A percentile compares a stretch with the other conserved stretches of the same genome.
phyloP scores from a whole-genome alignment of 495 filamentous ascomycete species.

The Peziza echinospora region DNA sequence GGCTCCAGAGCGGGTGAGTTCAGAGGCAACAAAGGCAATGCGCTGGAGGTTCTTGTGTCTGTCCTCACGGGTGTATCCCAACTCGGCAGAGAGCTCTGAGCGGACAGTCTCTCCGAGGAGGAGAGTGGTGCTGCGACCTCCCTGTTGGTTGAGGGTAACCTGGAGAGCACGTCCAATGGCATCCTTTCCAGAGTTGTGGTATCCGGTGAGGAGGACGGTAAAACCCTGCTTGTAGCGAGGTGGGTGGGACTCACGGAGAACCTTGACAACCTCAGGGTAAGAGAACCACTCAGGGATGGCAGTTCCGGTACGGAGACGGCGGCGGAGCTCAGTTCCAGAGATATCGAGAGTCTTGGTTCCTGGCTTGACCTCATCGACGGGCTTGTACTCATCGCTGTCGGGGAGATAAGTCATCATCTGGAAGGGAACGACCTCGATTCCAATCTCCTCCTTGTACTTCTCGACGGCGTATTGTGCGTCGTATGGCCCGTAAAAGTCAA shows the following conservation, averaged over 20 bases:
- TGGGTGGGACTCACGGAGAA: slow-evolving; percentile 85
- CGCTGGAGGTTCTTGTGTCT: slow-evolving; percentile 88
- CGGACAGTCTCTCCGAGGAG: slow-evolving; percentile 90
- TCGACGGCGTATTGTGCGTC: slow-evolving; percentile 95
- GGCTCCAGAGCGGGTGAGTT: slow-evolving; percentile 77
- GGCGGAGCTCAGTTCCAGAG: slow-evolving; percentile 84
- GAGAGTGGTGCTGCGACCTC: slow-evolving; percentile 80
- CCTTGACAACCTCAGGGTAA: slow-evolving; percentile 93
- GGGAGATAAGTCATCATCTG: slow-evolving; percentile 98
- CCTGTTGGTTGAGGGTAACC: slow-evolving; percentile 95
- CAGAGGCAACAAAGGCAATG: slow-evolving; percentile 87
- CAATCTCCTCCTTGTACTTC: slow-evolving; percentile 87
- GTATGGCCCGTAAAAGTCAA: slow-evolving; percentile 95
- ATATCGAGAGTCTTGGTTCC: slow-evolving; percentile 88
- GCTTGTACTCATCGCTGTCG: slow-evolving; percentile 87
- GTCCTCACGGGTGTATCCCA: slow-evolving; percentile 85
- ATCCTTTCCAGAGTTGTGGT: slow-evolving; percentile 91
- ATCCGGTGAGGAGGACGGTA: slow-evolving; percentile 94
- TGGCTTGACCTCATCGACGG: slow-evolving; percentile 64
- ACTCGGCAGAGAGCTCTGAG: slow-evolving; percentile 75
- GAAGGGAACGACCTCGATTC: slow-evolving; percentile 97
- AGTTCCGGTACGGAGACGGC: slow-evolving; percentile 65
- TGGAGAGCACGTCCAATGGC: slow-evolving; percentile 86
- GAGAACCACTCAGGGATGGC: slow-evolving; percentile 99
- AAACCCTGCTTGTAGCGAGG: slow-evolving; percentile 78